phyloP scores from a whole-genome alignment of 345 rosid genomes.

The Eutrema yunnanense region DNA sequence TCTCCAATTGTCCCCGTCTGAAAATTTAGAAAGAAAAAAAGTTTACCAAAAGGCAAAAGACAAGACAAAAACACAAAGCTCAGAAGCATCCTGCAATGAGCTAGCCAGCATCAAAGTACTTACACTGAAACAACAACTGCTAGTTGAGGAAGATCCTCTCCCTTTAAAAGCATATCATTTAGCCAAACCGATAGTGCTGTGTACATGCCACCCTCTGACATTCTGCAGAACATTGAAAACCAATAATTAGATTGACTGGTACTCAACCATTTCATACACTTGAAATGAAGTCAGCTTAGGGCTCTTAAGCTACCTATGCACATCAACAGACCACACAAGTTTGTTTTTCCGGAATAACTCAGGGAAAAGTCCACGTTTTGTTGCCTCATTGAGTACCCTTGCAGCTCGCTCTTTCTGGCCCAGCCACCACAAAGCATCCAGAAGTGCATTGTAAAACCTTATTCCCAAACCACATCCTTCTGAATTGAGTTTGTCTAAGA shows the following conservation, averaged over 20 bases:
- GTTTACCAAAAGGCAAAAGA: constrained; percentile 2
- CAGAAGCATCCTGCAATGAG: constrained; percentile 5
- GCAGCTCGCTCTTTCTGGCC: constrained; percentile 88
- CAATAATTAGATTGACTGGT: constrained; percentile 13
- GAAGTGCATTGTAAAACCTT: constrained; percentile 83
- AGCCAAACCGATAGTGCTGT: constrained; percentile 82
- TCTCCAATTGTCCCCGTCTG: constrained; percentile 79
- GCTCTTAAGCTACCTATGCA: constrained; percentile 58
- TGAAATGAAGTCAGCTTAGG: constrained; percentile 5
- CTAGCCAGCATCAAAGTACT: constrained; percentile 24
- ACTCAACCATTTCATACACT: constrained; percentile 4
- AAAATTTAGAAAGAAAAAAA: not conserved
- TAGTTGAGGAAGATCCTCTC: constrained; percentile 76
- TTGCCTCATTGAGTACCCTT: constrained; percentile 75
- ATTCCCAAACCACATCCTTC: constrained; percentile 89
- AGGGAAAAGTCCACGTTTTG: constrained; percentile 81
- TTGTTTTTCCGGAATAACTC: constrained; percentile 84
- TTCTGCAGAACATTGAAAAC: constrained; percentile 43
- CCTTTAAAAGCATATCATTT: constrained; percentile 47
- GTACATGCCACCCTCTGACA: constrained; percentile 85
- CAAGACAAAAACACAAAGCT: not conserved
- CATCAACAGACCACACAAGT: constrained; percentile 81
- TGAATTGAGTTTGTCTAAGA: constrained; percentile 74
- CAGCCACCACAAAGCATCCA: constrained; percentile 96
- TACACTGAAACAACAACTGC: constrained; percentile 80